Percentiles rank a stretch among this genome's conserved stretches.
phyloP scores from a whole-genome alignment of 2,329 filamentous ascomycete species.

The Leptographium procerum region DNA sequence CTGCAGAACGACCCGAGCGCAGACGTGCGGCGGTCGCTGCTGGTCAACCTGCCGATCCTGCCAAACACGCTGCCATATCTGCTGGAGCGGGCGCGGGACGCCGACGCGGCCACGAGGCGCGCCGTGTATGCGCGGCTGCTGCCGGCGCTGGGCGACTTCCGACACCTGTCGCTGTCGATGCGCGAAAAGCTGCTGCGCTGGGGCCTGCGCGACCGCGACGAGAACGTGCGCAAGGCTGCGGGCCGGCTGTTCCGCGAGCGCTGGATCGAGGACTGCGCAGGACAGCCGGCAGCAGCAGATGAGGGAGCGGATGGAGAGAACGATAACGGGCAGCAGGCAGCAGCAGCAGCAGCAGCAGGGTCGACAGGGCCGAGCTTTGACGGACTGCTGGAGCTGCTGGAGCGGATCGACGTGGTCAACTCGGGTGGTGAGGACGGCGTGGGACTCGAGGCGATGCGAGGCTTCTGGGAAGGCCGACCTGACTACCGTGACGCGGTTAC shows the following conservation, averaged over 20 bases:
- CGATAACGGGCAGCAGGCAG: slow-evolving; percentile 28
- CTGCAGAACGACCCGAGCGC: slow-evolving; percentile 90
- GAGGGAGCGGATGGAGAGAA: slow-evolving; percentile 29
- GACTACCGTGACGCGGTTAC: slow-evolving; percentile 64
- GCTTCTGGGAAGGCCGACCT: slow-evolving; percentile 88
- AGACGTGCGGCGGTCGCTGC: slow-evolving; percentile 77
- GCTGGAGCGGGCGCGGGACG: slow-evolving; percentile 80
- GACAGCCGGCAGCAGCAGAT: slow-evolving; percentile 37
- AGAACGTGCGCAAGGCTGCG: slow-evolving; percentile 85
- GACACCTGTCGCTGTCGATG: slow-evolving; percentile 85
- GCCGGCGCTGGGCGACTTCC: slow-evolving; percentile 84
- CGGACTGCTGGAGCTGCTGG: slow-evolving; percentile 79
- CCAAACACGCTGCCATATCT: slow-evolving; percentile 75
- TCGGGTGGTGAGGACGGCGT: slow-evolving; percentile 84
- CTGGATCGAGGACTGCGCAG: slow-evolving; percentile 96
- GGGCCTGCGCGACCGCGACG: slow-evolving; percentile 88
- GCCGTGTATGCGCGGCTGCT: slow-evolving; percentile 80
- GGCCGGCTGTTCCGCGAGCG: slow-evolving; percentile 81
- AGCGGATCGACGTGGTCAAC: slow-evolving; percentile 87
- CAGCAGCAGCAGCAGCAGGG: slow-evolving; percentile 26
- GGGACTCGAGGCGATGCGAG: slow-evolving; percentile 84
- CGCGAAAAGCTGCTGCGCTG: slow-evolving; percentile 90
- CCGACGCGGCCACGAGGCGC: slow-evolving; percentile 72
- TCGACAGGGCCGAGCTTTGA: slow-evolving; percentile 54
- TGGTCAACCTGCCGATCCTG: slow-evolving; percentile 82